These are phyloP conservation scores for Mortierella sp. DNA, from an alignment of 371 early-diverging fungal species.

Conservation along the genomic window DNA sequence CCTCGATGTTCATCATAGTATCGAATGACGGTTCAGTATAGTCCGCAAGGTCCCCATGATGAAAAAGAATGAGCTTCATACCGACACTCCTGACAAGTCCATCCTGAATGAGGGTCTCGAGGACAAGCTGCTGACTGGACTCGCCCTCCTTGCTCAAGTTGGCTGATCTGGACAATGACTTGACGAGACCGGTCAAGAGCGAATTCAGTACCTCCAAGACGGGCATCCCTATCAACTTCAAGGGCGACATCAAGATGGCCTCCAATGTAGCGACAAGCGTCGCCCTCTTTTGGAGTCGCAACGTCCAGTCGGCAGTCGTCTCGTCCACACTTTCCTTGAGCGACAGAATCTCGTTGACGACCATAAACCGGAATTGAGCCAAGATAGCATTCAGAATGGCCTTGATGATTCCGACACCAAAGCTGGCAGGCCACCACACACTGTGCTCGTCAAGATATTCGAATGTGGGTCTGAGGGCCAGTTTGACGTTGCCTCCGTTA, in stretches of 20 bases:
- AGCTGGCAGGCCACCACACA: slow-evolving; percentile 70
- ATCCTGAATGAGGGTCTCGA: slow-evolving; percentile 63
- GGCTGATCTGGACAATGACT: slow-evolving; percentile 55
- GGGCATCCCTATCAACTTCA: slow-evolving; percentile 80
- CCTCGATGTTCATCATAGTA: too few relatives aligned
- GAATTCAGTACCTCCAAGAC: slow-evolving; percentile 86
- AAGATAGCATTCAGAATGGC: slow-evolving; percentile 69
- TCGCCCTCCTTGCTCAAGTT: slow-evolving; percentile 51
- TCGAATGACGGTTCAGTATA: too few relatives aligned
- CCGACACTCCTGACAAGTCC: slow-evolving; percentile 71
- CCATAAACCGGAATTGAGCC: slow-evolving; percentile 78
- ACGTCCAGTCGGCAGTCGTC: slow-evolving; percentile 35
- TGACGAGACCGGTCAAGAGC: slow-evolving; percentile 71
- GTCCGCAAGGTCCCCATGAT: too few relatives aligned
- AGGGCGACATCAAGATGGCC: slow-evolving; percentile 65
- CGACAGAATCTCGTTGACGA: slow-evolving; percentile 73
- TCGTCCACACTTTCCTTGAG: slow-evolving; percentile 62
- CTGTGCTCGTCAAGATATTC: slow-evolving; percentile 68
- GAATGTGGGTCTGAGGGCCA: slow-evolving; percentile 61
- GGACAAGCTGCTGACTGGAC: slow-evolving; percentile 40
- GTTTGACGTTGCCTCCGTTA: slow-evolving; percentile 65
- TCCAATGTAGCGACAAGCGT: slow-evolving; percentile 71
- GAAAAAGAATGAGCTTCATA: slow-evolving; percentile 8
- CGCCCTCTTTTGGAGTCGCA: slow-evolving; percentile 62
- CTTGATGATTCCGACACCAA: slow-evolving; percentile 67